A percentile compares a stretch with the other conserved stretches of the same genome.
Evolutionary conservation across 805 yeast species (phyloP).

Genomic region (Zygosaccharomyces kombuchaensis): DNA sequence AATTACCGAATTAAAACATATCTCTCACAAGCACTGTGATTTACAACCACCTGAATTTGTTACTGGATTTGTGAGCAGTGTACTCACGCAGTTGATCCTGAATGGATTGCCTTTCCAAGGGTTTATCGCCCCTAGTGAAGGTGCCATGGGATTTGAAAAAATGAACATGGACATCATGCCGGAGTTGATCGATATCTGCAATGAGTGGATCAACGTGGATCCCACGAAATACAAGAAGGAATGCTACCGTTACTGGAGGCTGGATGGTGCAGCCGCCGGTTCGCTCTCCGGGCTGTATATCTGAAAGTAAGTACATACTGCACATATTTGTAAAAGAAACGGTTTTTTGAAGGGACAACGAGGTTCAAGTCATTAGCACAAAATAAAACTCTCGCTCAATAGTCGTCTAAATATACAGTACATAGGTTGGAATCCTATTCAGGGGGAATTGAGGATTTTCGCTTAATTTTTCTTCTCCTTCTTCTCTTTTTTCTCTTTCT

Average conservation of each 20-base stretch:
- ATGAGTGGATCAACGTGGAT: constrained; percentile 14
- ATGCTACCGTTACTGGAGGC: constrained; percentile 30
- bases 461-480: constrained; percentile 14
- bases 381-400: constrained; percentile 10
- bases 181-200: constrained; percentile 23
- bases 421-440: constrained; percentile 17
- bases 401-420: constrained; percentile 30
- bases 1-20: constrained; percentile 22
- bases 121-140: constrained; percentile 48
- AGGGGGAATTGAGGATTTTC: constrained; percentile 1
- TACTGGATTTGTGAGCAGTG: constrained; percentile 53
- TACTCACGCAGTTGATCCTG: constrained; percentile 29
- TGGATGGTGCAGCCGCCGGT: constrained; percentile 29
- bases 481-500: constrained; percentile 29
- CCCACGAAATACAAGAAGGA: constrained; percentile 18
- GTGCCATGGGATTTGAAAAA: constrained; percentile 57
- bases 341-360: constrained; percentile 6
- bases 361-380: constrained; percentile 2
- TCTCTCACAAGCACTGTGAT: constrained; percentile 24
- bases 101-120: constrained; percentile 15
- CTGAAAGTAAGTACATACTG: constrained; percentile 6
- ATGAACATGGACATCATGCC: constrained; percentile 33
- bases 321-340: not conserved
- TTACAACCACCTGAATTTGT: constrained; percentile 59
- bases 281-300: constrained; percentile 34